Base-by-base conservation (phyloP, 129 eudicot species). In the Centrapalus pauciflorus region DNA sequence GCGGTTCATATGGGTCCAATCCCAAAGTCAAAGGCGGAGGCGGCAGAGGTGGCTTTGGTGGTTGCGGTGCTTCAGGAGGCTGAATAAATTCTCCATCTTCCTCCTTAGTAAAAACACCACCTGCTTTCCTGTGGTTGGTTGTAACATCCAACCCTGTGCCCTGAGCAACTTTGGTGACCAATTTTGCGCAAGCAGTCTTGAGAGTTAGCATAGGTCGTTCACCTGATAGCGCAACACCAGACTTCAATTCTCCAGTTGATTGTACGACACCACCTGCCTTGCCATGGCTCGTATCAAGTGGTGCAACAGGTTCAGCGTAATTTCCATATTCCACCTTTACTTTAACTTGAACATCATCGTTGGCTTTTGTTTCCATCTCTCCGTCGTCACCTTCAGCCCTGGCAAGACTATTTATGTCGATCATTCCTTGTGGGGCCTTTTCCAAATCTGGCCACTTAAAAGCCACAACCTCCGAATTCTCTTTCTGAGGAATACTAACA, bases 321-420 rank as follows among this genome's bases (percentile, higher is more conserved):
- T 32, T 64, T 41, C 73, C 73, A 0, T 74, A 66, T 30, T 55
- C 78, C 48, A 70, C 27, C 57, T 32, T 35, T 49, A 38, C 69
- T 40, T 66, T 29, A 21, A 28, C 45, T 24, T 35, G 16, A 25
- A 32, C 61, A 21, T 55, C 73, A 7, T 55, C 73, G 4, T 24
- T 11, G 7, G 34, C 16, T 46, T 55, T 64, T 7, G 52, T 55
- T 33, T 77, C 76, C 25, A 64, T 34, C 43, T 61, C 81, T 11
- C 70, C 76, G 48, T 75, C 79, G 4, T 75, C 79, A 14, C 74
- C 61, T 38, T 76, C 81, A 32, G 71, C 81, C 59, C 34, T 76
- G 9, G 81, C 72, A 0, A 77, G 70, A 21, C 61, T 26, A 28
- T 75, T 75, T 56, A 75, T 75, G 52, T 75, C 79, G 7, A 75